A percentile compares a stretch with the other conserved stretches of the same genome.
Conservation (phyloP, 345 rosid species). For the Citrus sp. region DNA sequence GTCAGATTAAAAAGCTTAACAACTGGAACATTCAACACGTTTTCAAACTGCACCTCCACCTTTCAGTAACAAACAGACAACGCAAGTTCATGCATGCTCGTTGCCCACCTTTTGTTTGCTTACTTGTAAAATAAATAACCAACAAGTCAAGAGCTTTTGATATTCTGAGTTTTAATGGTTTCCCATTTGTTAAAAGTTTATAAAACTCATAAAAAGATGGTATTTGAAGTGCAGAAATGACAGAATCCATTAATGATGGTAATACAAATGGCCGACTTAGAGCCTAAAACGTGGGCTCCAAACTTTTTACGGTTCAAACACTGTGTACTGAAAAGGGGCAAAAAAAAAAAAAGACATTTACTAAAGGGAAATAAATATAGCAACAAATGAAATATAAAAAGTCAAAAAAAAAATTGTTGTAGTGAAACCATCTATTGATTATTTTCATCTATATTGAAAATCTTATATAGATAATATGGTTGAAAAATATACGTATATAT, state of each 20-base stretch:
- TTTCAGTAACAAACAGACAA: conserved; percentile 24
- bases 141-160: too few species aligned
- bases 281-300: background rate
- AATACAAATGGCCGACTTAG: background rate
- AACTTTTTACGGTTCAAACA: background rate
- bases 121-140: background rate
- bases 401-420: too few species aligned
- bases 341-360: too few species aligned
- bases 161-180: background rate
- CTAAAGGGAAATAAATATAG: too few species aligned
- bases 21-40: conserved; percentile 30
- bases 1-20: conserved; percentile 13
- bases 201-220: background rate
- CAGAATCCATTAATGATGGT: background rate
- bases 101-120: background rate
- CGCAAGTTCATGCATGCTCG: background rate
- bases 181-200: background rate
- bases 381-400: too few species aligned
- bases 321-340: background rate
- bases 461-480: too few species aligned
- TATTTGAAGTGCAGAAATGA: background rate
- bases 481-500: too few species aligned
- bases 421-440: too few species aligned
- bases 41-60: conserved; percentile 5
- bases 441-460: too few species aligned